A percentile compares a stretch with the other conserved stretches of the same genome.
These are phyloP conservation scores for Meyerozyma carpophila DNA, from an alignment of 1,139 yeast species.

Conservation along the genomic window DNA sequence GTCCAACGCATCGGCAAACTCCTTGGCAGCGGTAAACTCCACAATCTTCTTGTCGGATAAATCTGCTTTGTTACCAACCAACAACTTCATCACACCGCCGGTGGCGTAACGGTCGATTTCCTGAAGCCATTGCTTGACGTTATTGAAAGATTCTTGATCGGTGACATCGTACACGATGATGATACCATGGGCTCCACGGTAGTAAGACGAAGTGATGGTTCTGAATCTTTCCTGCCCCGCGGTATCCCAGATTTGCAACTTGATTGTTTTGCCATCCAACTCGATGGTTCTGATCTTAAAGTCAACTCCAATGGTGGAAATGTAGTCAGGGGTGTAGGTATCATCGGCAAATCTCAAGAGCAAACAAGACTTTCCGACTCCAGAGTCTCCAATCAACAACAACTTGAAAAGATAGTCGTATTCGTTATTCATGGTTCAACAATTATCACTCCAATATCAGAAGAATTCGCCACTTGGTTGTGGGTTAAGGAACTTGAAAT, in stretches of 20 bases:
- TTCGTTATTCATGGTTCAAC: constrained; percentile 60
- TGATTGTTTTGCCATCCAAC: constrained; percentile 90
- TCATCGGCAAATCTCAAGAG: constrained; percentile 95
- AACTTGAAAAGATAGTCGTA: constrained; percentile 96
- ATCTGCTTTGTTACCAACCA: constrained; percentile 97
- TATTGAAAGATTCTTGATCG: constrained; percentile 94
- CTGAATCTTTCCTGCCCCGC: constrained; percentile 99
- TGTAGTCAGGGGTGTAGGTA: constrained; percentile 94
- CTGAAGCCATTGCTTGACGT: constrained; percentile 98
- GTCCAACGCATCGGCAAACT: constrained; percentile 93
- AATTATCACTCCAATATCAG: not conserved
- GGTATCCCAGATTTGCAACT: constrained; percentile 99
- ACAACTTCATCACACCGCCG: constrained; percentile 91
- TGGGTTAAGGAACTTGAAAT: not conserved
- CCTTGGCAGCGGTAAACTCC: constrained; percentile 94
- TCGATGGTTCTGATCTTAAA: constrained; percentile 95
- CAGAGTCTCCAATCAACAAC: constrained; percentile 93
- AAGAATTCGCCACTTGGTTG: not conserved
- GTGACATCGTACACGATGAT: constrained; percentile 97
- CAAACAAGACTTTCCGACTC: constrained; percentile 96
- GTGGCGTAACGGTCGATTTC: constrained; percentile 98
- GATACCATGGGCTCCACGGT: constrained; percentile 98
- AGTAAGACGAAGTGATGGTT: constrained; percentile 95
- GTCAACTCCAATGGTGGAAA: constrained; percentile 96
- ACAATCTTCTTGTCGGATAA: constrained; percentile 91